A percentile compares a stretch with the other conserved stretches of the same genome.
Evolutionary conservation across 2,329 filamentous ascomycete genomes (phyloP).

Genomic region (Apiospora saccharicola): DNA sequence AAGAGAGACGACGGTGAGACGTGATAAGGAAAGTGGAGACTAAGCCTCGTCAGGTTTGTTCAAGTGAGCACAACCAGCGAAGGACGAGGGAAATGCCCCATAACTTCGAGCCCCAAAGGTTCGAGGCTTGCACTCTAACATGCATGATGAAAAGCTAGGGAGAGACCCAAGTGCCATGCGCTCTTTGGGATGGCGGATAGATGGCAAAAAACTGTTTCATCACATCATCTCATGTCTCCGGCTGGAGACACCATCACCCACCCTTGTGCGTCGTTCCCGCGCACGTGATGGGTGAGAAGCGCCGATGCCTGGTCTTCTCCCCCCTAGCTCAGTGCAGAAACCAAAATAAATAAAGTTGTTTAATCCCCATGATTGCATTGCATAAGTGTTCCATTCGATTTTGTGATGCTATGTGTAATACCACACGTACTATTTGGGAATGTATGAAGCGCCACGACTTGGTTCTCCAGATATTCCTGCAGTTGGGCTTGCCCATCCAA

Average conservation of each 20-base stretch:
- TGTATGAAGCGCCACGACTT: neutral
- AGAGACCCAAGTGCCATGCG: slow-evolving; percentile 13
- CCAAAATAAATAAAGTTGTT: slow-evolving; percentile 17
- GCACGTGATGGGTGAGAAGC: slow-evolving; percentile 3
- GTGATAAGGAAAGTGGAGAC: slow-evolving; percentile 30
- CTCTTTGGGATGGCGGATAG: slow-evolving; percentile 18
- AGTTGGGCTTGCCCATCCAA: too few relatives aligned
- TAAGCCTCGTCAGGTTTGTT: slow-evolving; percentile 30
- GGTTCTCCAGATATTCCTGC: neutral
- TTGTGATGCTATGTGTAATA: neutral
- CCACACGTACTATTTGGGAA: neutral
- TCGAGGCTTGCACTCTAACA: slow-evolving; percentile 1
- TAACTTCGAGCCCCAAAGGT: neutral
- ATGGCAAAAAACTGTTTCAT: neutral
- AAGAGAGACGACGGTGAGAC: slow-evolving; percentile 33
- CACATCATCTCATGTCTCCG: slow-evolving; percentile 9
- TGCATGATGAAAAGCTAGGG: neutral
- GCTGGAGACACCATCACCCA: neutral
- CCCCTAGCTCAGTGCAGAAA: slow-evolving; percentile 13
- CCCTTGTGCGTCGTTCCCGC: neutral
- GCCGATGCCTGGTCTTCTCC: neutral
- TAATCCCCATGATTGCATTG: neutral
- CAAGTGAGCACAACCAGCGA: slow-evolving; percentile 38
- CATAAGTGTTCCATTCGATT: neutral
- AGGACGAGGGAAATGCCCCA: neutral